phyloP scores from a whole-genome alignment of 2,329 filamentous ascomycete species.

The Cytospora chrysosperma region DNA sequence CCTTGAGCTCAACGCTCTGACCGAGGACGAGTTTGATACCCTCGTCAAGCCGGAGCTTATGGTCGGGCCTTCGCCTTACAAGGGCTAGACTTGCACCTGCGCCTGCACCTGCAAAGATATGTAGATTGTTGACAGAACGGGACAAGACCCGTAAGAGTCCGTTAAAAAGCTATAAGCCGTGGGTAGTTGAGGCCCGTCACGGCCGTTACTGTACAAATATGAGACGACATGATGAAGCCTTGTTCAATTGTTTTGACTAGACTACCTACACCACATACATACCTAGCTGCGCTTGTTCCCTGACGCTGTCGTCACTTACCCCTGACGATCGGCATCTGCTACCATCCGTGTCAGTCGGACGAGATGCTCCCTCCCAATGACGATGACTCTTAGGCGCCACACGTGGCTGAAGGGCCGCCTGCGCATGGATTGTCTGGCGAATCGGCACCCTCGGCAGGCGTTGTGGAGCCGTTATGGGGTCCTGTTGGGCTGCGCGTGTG shows the following conservation, averaged over 20 bases:
- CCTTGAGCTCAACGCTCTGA: conserved; percentile 87
- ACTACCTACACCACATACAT: too few species aligned
- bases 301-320: background rate
- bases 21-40: conserved; percentile 83
- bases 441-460: background rate
- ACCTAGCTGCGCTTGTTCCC: background rate
- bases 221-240: background rate
- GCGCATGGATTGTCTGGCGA: background rate
- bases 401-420: background rate
- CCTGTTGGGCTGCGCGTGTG: background rate
- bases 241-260: background rate
- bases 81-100: conserved; percentile 40
- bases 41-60: conserved; percentile 91
- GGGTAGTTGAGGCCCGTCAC: background rate
- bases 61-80: conserved; percentile 74
- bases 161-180: background rate
- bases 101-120: background rate
- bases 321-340: conserved; percentile 9
- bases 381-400: background rate
- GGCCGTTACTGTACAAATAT: background rate
- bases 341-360: conserved; percentile 7
- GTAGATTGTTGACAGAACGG: background rate
- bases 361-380: conserved; percentile 14
- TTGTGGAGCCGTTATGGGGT: background rate
- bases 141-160: background rate